phyloP scores from a whole-genome alignment of 768 basidiomycete genomes.

The Podaxis sp. region DNA sequence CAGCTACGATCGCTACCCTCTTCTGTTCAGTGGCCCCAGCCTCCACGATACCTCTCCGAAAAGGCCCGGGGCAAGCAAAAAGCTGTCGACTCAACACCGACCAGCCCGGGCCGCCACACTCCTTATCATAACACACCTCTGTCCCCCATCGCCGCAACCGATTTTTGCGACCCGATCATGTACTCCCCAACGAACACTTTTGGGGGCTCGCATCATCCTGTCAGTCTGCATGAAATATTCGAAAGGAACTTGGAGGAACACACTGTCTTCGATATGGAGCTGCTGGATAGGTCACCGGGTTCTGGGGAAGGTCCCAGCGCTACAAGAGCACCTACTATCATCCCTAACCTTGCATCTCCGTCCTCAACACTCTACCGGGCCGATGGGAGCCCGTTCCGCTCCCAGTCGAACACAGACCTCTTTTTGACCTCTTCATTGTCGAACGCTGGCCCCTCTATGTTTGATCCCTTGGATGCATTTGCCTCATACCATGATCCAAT shows the following conservation, averaged over 20 bases:
- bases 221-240: background rate
- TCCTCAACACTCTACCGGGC: background rate
- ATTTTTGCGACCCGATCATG: background rate
- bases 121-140: background rate
- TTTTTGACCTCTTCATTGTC: background rate
- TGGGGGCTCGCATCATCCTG: background rate
- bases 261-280: background rate
- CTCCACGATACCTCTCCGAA: constrained; percentile 3
- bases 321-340: background rate
- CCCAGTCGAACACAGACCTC: background rate
- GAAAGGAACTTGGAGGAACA: background rate
- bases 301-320: background rate
- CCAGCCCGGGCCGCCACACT: background rate
- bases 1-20: background rate
- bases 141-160: background rate
- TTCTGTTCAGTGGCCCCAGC: background rate
- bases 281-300: background rate
- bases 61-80: constrained; percentile 13
- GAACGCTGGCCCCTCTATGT: background rate
- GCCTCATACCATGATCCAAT: background rate
- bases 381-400: background rate
- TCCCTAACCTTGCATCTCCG: background rate
- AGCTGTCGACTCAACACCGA: background rate
- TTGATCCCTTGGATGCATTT: background rate
- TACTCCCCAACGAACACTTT: background rate